Evolutionary conservation across 805 yeast genomes (phyloP).

Genomic region (Starmerella lactis-condensi): DNA sequence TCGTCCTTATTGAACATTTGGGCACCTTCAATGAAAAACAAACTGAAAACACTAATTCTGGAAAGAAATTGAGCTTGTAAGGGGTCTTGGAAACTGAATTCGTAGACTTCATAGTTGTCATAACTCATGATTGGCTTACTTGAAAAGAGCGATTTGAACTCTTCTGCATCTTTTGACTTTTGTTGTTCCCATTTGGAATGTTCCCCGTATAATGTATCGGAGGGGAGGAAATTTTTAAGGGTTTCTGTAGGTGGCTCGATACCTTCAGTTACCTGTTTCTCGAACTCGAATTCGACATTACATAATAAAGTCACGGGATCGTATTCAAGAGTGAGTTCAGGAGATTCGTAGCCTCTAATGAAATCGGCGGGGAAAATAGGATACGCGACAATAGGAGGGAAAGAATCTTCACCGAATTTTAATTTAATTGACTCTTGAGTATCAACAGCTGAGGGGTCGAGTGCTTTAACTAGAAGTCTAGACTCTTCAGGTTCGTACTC

Average conservation of each 20-base stretch:
- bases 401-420: slow-evolving; percentile 19
- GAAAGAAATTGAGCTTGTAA: slow-evolving; percentile 20
- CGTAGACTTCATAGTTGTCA: slow-evolving; percentile 32
- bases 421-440: slow-evolving; percentile 15
- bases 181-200: slow-evolving; percentile 51
- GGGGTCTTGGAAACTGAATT: slow-evolving; percentile 14
- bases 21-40: slow-evolving; percentile 80
- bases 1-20: slow-evolving; percentile 66
- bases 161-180: slow-evolving; percentile 4
- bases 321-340: slow-evolving; percentile 43
- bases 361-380: slow-evolving; percentile 81
- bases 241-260: slow-evolving; percentile 42
- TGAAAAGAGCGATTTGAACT: too few relatives aligned
- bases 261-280: slow-evolving; percentile 28
- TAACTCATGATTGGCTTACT: neutral
- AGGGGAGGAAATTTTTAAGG: slow-evolving; percentile 43
- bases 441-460: slow-evolving; percentile 12
- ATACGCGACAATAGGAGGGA: slow-evolving; percentile 69
- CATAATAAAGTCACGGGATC: slow-evolving; percentile 63
- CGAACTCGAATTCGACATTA: slow-evolving; percentile 41
- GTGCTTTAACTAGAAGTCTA: slow-evolving; percentile 9
- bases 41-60: slow-evolving; percentile 49
- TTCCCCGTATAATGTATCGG: slow-evolving; percentile 36
- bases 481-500: slow-evolving; percentile 11
- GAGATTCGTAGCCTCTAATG: slow-evolving; percentile 63